These are phyloP conservation scores for Xylaria flabelliformis DNA, from an alignment of 495 filamentous ascomycete genomes.

Conservation along the genomic window DNA sequence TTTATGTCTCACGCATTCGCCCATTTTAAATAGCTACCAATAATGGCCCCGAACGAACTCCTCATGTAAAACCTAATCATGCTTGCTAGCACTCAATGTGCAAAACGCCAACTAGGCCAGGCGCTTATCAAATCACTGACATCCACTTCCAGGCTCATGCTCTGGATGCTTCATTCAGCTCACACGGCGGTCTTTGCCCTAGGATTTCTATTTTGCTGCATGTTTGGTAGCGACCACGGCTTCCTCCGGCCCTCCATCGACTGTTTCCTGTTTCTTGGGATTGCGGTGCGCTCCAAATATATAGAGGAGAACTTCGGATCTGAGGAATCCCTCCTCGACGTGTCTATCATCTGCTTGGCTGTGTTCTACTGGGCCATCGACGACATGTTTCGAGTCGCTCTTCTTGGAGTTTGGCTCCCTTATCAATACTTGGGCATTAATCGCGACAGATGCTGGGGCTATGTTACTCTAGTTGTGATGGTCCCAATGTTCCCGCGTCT, in stretches of 20 bases:
- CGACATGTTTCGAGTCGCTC: background rate
- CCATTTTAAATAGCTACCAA: background rate
- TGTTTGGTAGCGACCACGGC: background rate
- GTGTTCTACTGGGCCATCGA: background rate
- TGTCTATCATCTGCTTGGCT: background rate
- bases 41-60: background rate
- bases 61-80: background rate
- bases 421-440: background rate
- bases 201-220: background rate
- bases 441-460: background rate
- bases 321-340: background rate
- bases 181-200: background rate
- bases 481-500: background rate
- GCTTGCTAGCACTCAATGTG: background rate
- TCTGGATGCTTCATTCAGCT: background rate
- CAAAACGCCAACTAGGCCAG: background rate
- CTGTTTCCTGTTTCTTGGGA: background rate
- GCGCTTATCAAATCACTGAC: background rate
- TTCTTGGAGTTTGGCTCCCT: conserved; percentile 20
- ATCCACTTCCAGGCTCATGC: background rate
- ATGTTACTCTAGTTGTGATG: background rate
- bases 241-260: background rate
- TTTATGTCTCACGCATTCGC: background rate
- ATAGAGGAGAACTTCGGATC: background rate
- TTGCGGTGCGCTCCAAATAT: background rate